These are phyloP conservation scores for Trichoderma gamsii DNA, from an alignment of 495 filamentous ascomycete species.

Conservation along the genomic window DNA sequence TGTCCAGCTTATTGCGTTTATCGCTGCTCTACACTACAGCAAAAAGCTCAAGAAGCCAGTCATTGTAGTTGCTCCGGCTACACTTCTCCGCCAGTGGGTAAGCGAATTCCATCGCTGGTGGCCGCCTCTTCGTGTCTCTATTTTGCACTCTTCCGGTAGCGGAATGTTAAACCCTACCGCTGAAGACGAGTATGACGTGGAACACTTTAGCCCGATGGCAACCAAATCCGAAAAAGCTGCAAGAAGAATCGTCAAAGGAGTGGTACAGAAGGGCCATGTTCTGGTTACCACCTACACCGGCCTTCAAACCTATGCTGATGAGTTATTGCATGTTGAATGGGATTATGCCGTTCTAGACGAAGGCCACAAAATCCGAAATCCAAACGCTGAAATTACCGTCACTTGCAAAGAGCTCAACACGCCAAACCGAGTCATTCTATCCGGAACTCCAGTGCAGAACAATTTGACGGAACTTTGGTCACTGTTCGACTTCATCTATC, in stretches of 20 bases:
- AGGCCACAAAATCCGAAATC: slow-evolving; percentile 96
- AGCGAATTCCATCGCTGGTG: slow-evolving; percentile 98
- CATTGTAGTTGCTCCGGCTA: slow-evolving; percentile 87
- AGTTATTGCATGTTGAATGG: slow-evolving; percentile 79
- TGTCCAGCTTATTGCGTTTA: slow-evolving; percentile 82
- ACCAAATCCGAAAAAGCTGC: slow-evolving; percentile 48
- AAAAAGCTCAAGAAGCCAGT: slow-evolving; percentile 74
- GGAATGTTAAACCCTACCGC: slow-evolving; percentile 91
- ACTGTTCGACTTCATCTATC: slow-evolving; percentile 92
- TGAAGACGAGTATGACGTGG: slow-evolving; percentile 40
- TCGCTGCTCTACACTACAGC: slow-evolving; percentile 87
- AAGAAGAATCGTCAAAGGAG: slow-evolving; percentile 72
- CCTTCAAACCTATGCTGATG: slow-evolving; percentile 74
- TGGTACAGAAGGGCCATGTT: slow-evolving; percentile 82
- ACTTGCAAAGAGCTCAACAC: slow-evolving; percentile 88
- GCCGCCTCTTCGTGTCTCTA: slow-evolving; percentile 90
- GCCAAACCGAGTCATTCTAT: slow-evolving; percentile 82
- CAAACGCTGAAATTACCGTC: slow-evolving; percentile 84
- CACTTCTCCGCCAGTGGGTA: slow-evolving; percentile 93
- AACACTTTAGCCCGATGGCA: slow-evolving; percentile 24
- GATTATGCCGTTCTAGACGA: slow-evolving; percentile 91
- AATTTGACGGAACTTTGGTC: slow-evolving; percentile 99
- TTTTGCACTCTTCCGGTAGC: slow-evolving; percentile 89
- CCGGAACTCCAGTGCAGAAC: slow-evolving; percentile 96
- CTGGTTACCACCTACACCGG: slow-evolving; percentile 93